These are phyloP conservation scores for Nasturtium officinale DNA, from an alignment of 345 rosid genomes.

Conservation along the genomic window DNA sequence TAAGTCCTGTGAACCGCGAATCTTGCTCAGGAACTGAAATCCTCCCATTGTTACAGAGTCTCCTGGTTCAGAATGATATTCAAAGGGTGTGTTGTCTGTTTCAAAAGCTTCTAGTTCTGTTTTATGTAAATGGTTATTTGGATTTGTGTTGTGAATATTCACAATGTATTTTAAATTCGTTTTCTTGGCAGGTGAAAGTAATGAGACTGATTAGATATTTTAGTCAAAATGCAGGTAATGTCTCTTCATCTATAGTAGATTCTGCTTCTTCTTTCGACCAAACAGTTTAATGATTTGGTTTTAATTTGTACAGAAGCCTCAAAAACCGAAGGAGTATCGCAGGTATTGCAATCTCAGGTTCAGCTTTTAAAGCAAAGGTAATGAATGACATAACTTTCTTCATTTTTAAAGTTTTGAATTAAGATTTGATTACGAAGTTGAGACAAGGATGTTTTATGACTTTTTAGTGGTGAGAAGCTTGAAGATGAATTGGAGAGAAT, in stretches of 20 bases:
- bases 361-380: constrained; percentile 76
- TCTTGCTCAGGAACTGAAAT: constrained; percentile 47
- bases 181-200: constrained; percentile 73
- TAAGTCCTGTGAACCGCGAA: constrained; percentile 44
- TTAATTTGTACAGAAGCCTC: constrained; percentile 21
- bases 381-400: constrained; percentile 23
- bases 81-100: constrained; percentile 62
- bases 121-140: constrained; percentile 3
- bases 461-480: constrained; percentile 64
- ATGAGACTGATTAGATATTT: constrained; percentile 63
- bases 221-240: constrained; percentile 70
- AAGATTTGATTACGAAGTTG: background rate
- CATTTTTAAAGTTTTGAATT: background rate
- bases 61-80: constrained; percentile 70
- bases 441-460: constrained; percentile 16
- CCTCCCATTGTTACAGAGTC: constrained; percentile 67
- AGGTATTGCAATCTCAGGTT: constrained; percentile 60
- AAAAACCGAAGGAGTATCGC: constrained; percentile 14
- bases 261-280: constrained; percentile 49
- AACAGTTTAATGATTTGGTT: constrained; percentile 14
- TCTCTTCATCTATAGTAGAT: constrained; percentile 36
- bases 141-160: background rate
- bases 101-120: constrained; percentile 1
- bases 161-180: constrained; percentile 21
- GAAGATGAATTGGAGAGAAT: constrained; percentile 75